A percentile compares a stretch with the other conserved stretches of the same genome.
Evolutionary conservation across 2,329 filamentous ascomycete genomes (phyloP).

Genomic region (Penicillium crustosum): DNA sequence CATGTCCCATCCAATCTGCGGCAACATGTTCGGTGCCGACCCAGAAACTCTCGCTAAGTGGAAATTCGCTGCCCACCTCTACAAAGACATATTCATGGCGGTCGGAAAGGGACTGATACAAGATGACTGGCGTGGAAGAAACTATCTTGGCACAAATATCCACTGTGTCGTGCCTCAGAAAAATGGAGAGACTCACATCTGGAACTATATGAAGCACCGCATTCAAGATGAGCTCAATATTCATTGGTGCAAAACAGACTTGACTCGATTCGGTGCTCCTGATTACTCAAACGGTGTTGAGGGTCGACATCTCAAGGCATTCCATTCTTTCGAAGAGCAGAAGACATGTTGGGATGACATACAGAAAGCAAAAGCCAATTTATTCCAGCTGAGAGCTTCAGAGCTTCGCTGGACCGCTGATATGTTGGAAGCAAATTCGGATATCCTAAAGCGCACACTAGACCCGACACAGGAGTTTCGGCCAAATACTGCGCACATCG

Average conservation of each 20-base stretch:
- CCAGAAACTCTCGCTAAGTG: background rate
- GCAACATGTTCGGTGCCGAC: slow-evolving; percentile 5
- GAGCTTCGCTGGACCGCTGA: slow-evolving; percentile 18
- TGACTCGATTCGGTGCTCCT: background rate
- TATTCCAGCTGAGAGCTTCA: background rate
- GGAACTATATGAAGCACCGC: background rate
- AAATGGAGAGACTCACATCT: background rate
- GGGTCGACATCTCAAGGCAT: background rate
- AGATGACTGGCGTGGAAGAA: background rate
- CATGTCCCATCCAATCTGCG: slow-evolving; percentile 10
- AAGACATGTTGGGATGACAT: slow-evolving; percentile 6
- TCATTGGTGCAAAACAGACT: background rate
- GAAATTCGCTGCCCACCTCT: background rate
- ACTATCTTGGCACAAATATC: background rate
- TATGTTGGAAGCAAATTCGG: slow-evolving; percentile 23
- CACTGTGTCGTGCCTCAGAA: background rate
- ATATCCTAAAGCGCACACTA: slow-evolving; percentile 21
- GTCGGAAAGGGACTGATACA: background rate
- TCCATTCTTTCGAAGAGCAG: background rate
- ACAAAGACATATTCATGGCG: background rate
- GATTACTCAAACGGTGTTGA: background rate
- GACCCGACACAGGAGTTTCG: slow-evolving; percentile 18
- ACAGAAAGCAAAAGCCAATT: slow-evolving; percentile 6
- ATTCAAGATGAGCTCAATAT: background rate
- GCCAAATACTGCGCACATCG: slow-evolving; percentile 17